Percentiles rank a stretch among this genome's conserved stretches.
phyloP scores from a whole-genome alignment of 345 rosid species.

The Hibiscus tridactylites region DNA sequence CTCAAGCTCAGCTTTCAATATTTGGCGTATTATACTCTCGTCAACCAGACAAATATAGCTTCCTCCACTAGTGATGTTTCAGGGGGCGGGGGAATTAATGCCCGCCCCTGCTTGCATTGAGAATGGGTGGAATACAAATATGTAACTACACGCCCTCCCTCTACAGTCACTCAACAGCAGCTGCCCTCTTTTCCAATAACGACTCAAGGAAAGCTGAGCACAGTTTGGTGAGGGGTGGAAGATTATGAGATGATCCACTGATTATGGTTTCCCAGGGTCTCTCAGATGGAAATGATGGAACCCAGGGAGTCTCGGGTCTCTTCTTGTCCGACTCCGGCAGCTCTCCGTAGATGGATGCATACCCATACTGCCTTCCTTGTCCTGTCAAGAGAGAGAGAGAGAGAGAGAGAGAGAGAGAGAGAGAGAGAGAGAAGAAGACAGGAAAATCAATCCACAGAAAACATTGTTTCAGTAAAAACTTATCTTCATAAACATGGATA shows the following conservation, averaged over 20 bases:
- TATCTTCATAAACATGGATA: background rate
- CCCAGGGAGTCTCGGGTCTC: constrained; percentile 27
- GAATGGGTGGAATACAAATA: background rate
- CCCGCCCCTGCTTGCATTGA: background rate
- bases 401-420: background rate
- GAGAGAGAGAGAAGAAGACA: background rate
- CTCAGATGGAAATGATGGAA: constrained; percentile 42
- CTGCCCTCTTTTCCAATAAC: constrained; percentile 63
- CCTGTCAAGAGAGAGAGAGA: background rate
- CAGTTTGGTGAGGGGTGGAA: constrained; percentile 71
- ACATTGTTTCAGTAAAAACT: background rate
- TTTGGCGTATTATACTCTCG: background rate
- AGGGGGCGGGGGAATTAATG: background rate
- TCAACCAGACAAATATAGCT: background rate
- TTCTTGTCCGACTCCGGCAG: constrained; percentile 41
- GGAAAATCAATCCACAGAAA: background rate
- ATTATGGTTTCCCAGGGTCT: constrained; percentile 84
- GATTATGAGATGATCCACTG: constrained; percentile 70
- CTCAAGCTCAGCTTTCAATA: background rate
- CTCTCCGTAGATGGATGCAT: constrained; percentile 69
- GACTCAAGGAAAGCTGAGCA: constrained; percentile 69
- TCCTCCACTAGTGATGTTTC: background rate
- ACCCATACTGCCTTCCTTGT: constrained; percentile 44
- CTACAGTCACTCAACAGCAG: constrained; percentile 30
- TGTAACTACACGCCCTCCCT: background rate